Evolutionary conservation across 176 grass and related monocot genomes (phyloP).

Genomic region (Bolboschoenus planiculmis): DNA sequence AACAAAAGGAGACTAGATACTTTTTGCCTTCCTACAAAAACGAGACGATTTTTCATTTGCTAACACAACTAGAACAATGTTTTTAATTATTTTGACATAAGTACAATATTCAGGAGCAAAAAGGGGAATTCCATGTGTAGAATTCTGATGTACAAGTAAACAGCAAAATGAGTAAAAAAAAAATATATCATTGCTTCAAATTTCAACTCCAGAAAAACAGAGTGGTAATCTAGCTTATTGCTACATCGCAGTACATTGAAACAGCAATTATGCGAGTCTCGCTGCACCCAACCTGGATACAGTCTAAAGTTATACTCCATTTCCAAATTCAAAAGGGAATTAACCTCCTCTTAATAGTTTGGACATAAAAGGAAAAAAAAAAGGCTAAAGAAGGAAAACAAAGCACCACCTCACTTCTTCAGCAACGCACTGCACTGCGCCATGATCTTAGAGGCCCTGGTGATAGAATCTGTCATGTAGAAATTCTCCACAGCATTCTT

Average conservation of each 20-base stretch:
- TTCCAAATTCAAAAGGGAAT: constrained; percentile 25
- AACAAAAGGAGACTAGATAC: neutral
- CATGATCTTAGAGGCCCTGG: constrained; percentile 96
- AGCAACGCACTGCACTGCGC: constrained; percentile 83
- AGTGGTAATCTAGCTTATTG: constrained; percentile 18
- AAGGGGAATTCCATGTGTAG: neutral
- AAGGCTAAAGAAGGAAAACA: constrained; percentile 6
- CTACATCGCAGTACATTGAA: constrained; percentile 12
- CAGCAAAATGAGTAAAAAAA: neutral
- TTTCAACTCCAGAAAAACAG: constrained; percentile 5
- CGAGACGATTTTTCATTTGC: neutral
- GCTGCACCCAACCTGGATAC: neutral
- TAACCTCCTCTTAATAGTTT: neutral
- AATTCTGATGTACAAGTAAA: constrained; percentile 12
- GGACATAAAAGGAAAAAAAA: neutral
- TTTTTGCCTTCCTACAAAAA: neutral
- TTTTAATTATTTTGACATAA: neutral
- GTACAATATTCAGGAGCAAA: neutral
- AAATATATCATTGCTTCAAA: neutral
- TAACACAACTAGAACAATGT: neutral
- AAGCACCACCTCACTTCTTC: constrained; percentile 55
- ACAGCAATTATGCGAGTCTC: constrained; percentile 1
- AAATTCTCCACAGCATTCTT: constrained; percentile 65
- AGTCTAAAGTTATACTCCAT: constrained; percentile 16
- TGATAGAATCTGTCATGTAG: constrained; percentile 94